These are phyloP conservation scores for Cryphonectria nitschkei DNA, from an alignment of 2,329 filamentous ascomycete genomes.

Conservation along the genomic window DNA sequence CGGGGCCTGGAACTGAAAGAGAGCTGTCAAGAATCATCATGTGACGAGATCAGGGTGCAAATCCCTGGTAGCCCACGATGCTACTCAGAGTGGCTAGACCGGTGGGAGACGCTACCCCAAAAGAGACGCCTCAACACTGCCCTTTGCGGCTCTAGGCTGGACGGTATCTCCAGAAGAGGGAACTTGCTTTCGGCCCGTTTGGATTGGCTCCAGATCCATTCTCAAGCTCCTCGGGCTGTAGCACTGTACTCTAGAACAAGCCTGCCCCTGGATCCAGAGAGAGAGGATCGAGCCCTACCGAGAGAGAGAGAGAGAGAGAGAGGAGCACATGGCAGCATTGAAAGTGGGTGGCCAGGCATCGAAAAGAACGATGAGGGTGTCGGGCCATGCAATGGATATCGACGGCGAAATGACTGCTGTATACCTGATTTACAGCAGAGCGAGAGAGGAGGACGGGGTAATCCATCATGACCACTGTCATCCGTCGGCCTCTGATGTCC, in stretches of 20 bases:
- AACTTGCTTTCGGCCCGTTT: slow-evolving; percentile 16
- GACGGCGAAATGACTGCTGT: neutral
- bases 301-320: too few species aligned
- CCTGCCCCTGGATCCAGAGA: neutral
- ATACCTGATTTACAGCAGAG: too few species aligned
- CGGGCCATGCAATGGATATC: neutral
- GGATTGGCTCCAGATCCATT: slow-evolving; percentile 13
- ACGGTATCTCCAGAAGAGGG: slow-evolving; percentile 3
- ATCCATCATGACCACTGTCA: neutral
- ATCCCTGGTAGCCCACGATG: slow-evolving; percentile 20
- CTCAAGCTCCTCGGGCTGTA: slow-evolving; percentile 17
- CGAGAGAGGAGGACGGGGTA: neutral
- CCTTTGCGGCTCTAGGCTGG: neutral
- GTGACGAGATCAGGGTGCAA: slow-evolving; percentile 20
- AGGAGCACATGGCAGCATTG: slow-evolving; percentile 4
- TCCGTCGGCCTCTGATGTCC: too few species aligned
- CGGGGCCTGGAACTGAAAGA: neutral
- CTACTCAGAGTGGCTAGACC: slow-evolving; percentile 16
- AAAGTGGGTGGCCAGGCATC: slow-evolving; percentile 1
- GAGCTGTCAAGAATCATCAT: slow-evolving; percentile 27
- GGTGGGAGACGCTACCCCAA: neutral
- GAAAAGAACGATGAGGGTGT: too few species aligned
- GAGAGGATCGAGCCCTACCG: neutral
- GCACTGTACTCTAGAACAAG: neutral
- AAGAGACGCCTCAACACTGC: neutral